Conservation (phyloP, 352 stramenopile genomes). For the Globisporangium rhizosaccharum region DNA sequence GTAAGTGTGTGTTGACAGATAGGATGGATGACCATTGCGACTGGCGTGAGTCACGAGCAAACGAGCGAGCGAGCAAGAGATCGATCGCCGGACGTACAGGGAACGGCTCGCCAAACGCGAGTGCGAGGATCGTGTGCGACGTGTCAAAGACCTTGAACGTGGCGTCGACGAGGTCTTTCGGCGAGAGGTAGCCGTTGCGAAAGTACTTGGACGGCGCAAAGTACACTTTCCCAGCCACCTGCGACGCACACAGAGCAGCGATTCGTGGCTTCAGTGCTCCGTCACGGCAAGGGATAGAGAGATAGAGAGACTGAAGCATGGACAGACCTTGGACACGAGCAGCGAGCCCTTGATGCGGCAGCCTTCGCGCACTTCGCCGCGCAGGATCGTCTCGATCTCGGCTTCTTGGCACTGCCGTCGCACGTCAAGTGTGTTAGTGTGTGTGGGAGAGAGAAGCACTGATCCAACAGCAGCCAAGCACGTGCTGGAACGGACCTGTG, state of each 20-base stretch:
- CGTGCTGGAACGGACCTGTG: conserved; percentile 26
- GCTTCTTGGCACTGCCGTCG: conserved; percentile 56
- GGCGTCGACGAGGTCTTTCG: conserved; percentile 52
- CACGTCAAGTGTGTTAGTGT: neutral
- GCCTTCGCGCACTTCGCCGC: conserved; percentile 68
- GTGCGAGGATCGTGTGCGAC: conserved; percentile 53
- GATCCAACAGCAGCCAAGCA: neutral
- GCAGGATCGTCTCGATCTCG: conserved; percentile 73
- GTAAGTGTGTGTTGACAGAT: neutral
- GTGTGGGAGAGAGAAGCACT: neutral
- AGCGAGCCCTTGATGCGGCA: conserved; percentile 73
- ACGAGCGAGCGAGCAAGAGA: neutral
- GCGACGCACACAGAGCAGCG: neutral
- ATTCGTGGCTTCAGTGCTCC: neutral
- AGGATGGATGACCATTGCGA: too few species aligned
- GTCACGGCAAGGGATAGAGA: neutral
- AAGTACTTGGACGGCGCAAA: conserved; percentile 85
- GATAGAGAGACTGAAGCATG: neutral
- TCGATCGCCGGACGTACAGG: conserved; percentile 32
- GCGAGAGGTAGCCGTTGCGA: conserved; percentile 65
- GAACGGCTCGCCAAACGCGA: conserved; percentile 74
- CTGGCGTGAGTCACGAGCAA: neutral
- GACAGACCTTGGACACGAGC: conserved; percentile 62
- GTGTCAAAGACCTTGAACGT: conserved; percentile 76
- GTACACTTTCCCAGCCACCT: conserved; percentile 77